Conservation (phyloP, 305 asterid species). For the Fraxinus sp. region DNA sequence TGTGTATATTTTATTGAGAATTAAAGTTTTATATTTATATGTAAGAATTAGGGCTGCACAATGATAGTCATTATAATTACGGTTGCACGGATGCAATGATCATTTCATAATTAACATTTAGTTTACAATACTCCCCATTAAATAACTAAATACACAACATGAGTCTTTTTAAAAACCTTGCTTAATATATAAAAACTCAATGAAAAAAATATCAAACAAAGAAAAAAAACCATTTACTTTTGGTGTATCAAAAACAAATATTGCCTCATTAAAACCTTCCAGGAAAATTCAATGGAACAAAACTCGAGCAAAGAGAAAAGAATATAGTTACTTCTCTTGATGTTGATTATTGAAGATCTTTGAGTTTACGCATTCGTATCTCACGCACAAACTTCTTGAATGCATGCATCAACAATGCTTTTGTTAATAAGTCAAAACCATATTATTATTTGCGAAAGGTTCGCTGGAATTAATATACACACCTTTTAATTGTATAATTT, state of each 20-base stretch:
- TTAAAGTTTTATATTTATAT: no score
- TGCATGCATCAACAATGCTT: background rate
- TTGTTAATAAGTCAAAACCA: background rate
- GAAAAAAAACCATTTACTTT: no score
- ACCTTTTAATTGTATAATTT: background rate
- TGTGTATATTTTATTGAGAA: no score
- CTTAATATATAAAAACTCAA: no score
- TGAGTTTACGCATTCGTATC: background rate
- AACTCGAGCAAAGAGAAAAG: background rate
- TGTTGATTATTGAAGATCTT: no score
- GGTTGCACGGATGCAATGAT: background rate
- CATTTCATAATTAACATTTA: no score
- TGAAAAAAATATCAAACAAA: no score
- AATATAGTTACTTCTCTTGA: no score
- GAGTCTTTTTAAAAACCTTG: no score
- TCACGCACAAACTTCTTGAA: background rate
- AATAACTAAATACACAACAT: no score
- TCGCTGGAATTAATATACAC: background rate
- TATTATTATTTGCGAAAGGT: background rate
- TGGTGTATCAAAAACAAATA: background rate
- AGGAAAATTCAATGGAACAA: background rate
- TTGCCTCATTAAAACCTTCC: background rate
- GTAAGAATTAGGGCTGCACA: background rate
- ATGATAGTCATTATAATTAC: no score
- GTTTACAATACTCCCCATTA: background rate